A percentile compares a stretch with the other conserved stretches of the same genome.
phyloP scores from a whole-genome alignment of 2,329 filamentous ascomycete species.

The Amesomyces nigricolor region DNA sequence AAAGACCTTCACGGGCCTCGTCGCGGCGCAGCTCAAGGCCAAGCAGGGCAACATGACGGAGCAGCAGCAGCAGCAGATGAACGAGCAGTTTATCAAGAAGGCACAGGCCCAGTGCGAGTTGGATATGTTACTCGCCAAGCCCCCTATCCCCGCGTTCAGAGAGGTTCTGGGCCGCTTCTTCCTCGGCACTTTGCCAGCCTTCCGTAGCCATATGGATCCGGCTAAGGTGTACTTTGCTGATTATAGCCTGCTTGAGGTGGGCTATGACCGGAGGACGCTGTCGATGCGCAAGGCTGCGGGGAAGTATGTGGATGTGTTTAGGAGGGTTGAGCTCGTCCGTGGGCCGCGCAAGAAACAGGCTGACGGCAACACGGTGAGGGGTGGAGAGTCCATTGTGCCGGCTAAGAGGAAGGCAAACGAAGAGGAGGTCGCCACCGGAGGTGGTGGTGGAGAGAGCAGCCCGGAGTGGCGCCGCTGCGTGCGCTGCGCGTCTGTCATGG shows the following conservation, averaged over 20 bases:
- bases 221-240: slow-evolving; percentile 68
- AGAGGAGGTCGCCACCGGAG: not conserved
- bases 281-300: slow-evolving; percentile 34
- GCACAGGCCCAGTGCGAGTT: slow-evolving; percentile 48
- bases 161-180: slow-evolving; percentile 62
- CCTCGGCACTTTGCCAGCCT: slow-evolving; percentile 49
- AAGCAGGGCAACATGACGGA: slow-evolving; percentile 27
- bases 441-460: slow-evolving; percentile 3
- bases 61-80: slow-evolving; percentile 31
- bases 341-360: not conserved
- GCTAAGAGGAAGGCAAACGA: not conserved
- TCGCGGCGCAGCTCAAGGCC: slow-evolving; percentile 39
- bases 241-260: slow-evolving; percentile 62
- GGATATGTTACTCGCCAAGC: slow-evolving; percentile 44
- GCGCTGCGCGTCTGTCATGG: slow-evolving; percentile 61
- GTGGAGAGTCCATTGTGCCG: not conserved
- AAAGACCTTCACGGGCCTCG: slow-evolving; percentile 39
- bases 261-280: slow-evolving; percentile 49
- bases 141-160: slow-evolving; percentile 44
- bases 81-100: slow-evolving; percentile 41
- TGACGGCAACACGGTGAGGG: not conserved
- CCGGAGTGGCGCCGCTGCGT: slow-evolving; percentile 46
- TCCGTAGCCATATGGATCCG: slow-evolving; percentile 57
- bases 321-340: slow-evolving; percentile 48
- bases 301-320: slow-evolving; percentile 51